These are phyloP conservation scores for Ophiostoma ips DNA, from an alignment of 2,329 filamentous ascomycete species.

Conservation along the genomic window DNA sequence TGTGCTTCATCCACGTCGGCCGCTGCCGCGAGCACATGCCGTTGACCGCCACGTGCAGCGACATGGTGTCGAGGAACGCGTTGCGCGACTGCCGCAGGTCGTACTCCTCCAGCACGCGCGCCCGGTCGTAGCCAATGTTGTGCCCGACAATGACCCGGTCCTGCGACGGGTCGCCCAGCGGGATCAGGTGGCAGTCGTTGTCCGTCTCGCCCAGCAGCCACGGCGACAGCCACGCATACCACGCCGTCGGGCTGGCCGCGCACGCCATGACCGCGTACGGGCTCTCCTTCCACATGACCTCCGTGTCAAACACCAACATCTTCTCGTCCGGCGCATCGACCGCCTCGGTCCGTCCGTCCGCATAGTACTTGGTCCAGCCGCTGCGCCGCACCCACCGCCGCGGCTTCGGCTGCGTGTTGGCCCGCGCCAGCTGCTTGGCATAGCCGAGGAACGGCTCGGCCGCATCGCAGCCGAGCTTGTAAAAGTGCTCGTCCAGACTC, in stretches of 20 bases:
- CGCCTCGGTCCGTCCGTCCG: conserved; percentile 54
- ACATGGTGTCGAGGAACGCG: conserved; percentile 94
- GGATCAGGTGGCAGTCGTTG: conserved; percentile 67
- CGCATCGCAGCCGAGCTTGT: conserved; percentile 71
- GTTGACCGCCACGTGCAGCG: conserved; percentile 90
- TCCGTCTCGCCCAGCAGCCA: conserved; percentile 80
- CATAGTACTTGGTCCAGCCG: conserved; percentile 89
- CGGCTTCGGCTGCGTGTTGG: conserved; percentile 44
- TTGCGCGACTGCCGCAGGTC: conserved; percentile 68
- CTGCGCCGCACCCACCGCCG: conserved; percentile 63
- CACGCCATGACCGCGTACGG: conserved; percentile 95
- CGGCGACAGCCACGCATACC: conserved; percentile 96
- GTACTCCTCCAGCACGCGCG: conserved; percentile 81
- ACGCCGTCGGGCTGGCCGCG: conserved; percentile 73
- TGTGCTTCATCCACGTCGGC: conserved; percentile 94
- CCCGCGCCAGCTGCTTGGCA: conserved; percentile 60
- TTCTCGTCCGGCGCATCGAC: conserved; percentile 66
- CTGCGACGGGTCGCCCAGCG: conserved; percentile 62
- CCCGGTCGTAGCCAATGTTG: conserved; percentile 90
- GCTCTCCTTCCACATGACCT: conserved; percentile 90
- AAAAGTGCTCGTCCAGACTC: conserved; percentile 86
- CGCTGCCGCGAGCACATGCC: conserved; percentile 97
- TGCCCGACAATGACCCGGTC: conserved; percentile 79
- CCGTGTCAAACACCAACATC: conserved; percentile 86
- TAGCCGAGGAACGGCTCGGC: conserved; percentile 69